Evolutionary conservation across 208 protist genomes (phyloP).

Genomic region (Wallacemonas sp.): DNA sequence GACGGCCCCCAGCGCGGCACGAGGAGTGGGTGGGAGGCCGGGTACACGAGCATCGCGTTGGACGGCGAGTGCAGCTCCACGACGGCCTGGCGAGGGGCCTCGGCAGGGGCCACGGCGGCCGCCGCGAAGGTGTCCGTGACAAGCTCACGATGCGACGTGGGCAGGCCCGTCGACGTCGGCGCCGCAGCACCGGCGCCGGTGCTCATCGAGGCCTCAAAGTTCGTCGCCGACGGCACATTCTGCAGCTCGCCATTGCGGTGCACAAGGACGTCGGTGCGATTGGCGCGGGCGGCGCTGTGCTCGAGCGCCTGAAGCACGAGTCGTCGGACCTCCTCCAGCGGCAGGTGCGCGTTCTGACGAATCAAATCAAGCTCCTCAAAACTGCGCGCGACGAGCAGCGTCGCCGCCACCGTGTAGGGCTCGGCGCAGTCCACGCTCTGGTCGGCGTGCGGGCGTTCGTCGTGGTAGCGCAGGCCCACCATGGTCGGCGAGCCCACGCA

Average conservation of each 20-base stretch:
- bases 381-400: constrained; percentile 65
- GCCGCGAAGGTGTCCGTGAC: neutral
- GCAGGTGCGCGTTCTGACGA: constrained; percentile 42
- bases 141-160: neutral
- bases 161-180: no score
- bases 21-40: constrained; percentile 59
- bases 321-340: constrained; percentile 64
- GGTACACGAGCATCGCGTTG: constrained; percentile 57
- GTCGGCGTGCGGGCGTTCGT: neutral
- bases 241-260: constrained; percentile 14
- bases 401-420: constrained; percentile 43
- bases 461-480: constrained; percentile 6
- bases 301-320: constrained; percentile 31
- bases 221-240: neutral
- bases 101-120: neutral
- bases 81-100: constrained; percentile 37
- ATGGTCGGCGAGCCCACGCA: neutral
- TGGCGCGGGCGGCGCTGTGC: constrained; percentile 2
- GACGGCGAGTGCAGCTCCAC: constrained; percentile 69
- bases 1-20: constrained; percentile 19
- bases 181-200: no score
- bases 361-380: constrained; percentile 81
- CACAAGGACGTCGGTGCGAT: neutral
- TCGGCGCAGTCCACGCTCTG: neutral
- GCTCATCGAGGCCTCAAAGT: neutral